These are phyloP conservation scores for Chrysoporthe austroafricana DNA, from an alignment of 2,329 filamentous ascomycete genomes.

Conservation along the genomic window DNA sequence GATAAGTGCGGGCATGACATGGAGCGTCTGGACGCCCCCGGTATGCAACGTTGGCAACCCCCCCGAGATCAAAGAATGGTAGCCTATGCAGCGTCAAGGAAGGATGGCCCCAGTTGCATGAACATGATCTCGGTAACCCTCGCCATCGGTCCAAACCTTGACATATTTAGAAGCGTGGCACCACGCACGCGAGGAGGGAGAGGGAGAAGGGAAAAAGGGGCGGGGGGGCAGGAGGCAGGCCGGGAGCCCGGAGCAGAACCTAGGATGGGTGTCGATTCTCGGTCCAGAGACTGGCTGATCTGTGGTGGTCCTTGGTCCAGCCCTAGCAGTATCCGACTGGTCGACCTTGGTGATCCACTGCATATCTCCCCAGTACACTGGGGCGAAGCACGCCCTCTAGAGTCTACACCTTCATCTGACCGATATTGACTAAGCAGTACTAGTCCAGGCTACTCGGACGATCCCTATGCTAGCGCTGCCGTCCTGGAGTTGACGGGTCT, in stretches of 20 bases:
- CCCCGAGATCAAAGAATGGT: not conserved
- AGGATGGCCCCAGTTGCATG: conserved; percentile 23
- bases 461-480: conserved; percentile 7
- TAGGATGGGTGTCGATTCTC: conserved; percentile 10
- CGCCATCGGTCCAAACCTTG: conserved; percentile 23
- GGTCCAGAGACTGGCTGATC: conserved; percentile 3
- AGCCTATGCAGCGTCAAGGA: conserved; percentile 17
- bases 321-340: conserved; percentile 16
- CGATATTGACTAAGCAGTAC: not conserved
- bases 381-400: conserved; percentile 2
- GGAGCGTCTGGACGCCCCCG: not conserved
- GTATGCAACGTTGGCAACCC: not conserved
- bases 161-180: conserved; percentile 27
- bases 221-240: conserved; percentile 17
- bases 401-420: conserved; percentile 1
- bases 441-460: not conserved
- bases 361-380: not conserved
- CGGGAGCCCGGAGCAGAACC: conserved; percentile 13
- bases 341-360: conserved; percentile 9
- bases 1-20: not conserved
- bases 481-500: conserved; percentile 2
- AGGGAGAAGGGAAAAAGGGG: conserved; percentile 13
- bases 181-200: not conserved
- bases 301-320: conserved; percentile 6
- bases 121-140: conserved; percentile 28